phyloP scores from a whole-genome alignment of 2,329 filamentous ascomycete species.

The Clarireedia homoeocarpa region DNA sequence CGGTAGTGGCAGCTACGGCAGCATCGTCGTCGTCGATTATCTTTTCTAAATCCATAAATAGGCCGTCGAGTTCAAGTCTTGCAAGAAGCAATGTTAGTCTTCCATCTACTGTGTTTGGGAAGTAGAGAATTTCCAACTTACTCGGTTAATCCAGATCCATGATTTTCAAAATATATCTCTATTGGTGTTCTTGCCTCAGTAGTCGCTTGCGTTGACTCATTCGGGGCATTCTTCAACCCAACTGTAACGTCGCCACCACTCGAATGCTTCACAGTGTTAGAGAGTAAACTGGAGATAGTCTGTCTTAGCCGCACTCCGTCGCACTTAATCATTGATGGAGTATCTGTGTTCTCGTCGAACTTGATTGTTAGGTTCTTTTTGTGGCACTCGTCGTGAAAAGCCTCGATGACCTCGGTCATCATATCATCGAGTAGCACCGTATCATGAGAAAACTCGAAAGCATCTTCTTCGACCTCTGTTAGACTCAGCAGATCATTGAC shows the following conservation, averaged over 20 bases:
- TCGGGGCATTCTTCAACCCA: slow-evolving; percentile 8
- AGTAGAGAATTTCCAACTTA: not conserved
- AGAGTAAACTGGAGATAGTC: slow-evolving; percentile 17
- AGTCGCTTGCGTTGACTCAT: slow-evolving; percentile 3
- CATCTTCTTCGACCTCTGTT: slow-evolving; percentile 80
- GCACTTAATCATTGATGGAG: slow-evolving; percentile 14
- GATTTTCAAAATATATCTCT: slow-evolving; percentile 17
- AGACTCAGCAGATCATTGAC: slow-evolving; percentile 88
- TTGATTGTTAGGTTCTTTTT: slow-evolving; percentile 24
- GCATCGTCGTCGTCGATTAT: slow-evolving; percentile 41
- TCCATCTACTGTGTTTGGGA: not conserved
- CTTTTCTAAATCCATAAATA: slow-evolving; percentile 53
- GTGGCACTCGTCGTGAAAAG: slow-evolving; percentile 65
- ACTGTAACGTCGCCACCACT: slow-evolving; percentile 11
- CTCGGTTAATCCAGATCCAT: slow-evolving; percentile 18
- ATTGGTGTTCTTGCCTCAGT: slow-evolving; percentile 12
- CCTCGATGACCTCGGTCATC: slow-evolving; percentile 65
- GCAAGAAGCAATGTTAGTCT: not conserved
- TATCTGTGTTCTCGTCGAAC: slow-evolving; percentile 10
- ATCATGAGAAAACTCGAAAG: slow-evolving; percentile 71
- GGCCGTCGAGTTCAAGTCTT: slow-evolving; percentile 44
- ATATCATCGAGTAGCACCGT: slow-evolving; percentile 65
- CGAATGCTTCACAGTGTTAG: slow-evolving; percentile 20
- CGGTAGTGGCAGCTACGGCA: slow-evolving; percentile 18
- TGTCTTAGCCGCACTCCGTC: slow-evolving; percentile 18